Percentiles rank a stretch among this genome's conserved stretches.
phyloP scores from a whole-genome alignment of 2,329 filamentous ascomycete genomes.

The Apiospora sp. region DNA sequence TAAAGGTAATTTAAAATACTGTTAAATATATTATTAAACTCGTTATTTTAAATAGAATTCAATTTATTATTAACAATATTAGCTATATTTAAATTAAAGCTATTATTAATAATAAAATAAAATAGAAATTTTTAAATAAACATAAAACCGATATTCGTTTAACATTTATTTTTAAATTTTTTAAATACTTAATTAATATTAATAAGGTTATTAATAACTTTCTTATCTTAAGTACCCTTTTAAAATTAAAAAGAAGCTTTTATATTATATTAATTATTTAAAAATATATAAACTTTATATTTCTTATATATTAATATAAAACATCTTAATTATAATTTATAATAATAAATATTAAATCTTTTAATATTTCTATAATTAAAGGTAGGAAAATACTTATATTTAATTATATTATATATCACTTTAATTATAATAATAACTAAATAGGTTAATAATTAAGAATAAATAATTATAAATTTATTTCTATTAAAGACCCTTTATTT shows the following conservation, averaged over 20 bases:
- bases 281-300: background rate
- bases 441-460: too few species aligned
- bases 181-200: background rate
- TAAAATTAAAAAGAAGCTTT: background rate
- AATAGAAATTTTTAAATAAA: background rate
- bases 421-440: too few species aligned
- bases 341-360: background rate
- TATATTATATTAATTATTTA: slow-evolving; percentile 19
- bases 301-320: background rate
- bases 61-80: background rate
- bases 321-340: background rate
- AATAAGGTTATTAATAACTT: background rate
- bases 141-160: background rate
- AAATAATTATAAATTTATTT: too few species aligned
- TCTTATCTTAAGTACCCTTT: background rate
- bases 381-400: too few species aligned
- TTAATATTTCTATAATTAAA: background rate
- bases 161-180: too few species aligned
- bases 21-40: too few species aligned
- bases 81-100: background rate
- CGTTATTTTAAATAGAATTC: too few species aligned
- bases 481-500: too few species aligned
- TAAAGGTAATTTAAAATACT: too few species aligned
- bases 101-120: background rate
- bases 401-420: too few species aligned